Evolutionary conservation across 192 early-diverging fungal species (phyloP).

Genomic region (Thamnidium elegans): DNA sequence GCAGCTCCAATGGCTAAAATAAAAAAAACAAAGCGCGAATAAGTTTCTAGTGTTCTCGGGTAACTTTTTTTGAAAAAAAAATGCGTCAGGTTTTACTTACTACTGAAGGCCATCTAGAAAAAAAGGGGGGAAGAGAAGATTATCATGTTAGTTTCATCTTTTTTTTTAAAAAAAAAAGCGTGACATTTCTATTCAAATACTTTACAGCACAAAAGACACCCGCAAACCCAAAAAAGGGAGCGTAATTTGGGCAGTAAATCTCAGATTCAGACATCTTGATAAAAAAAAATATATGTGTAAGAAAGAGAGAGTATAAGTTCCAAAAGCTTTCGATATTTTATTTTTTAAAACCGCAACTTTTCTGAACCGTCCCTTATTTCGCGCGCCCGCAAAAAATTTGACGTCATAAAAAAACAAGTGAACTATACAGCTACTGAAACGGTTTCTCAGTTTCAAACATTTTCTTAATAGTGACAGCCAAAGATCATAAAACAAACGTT

Average conservation of each 20-base stretch:
- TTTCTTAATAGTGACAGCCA: too few relatives aligned
- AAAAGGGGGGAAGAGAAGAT: neutral
- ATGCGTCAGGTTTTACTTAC: constrained; percentile 16
- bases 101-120: constrained; percentile 30
- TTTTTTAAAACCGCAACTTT: too few relatives aligned
- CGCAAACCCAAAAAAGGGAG: constrained; percentile 94
- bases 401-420: too few relatives aligned
- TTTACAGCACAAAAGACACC: constrained; percentile 86
- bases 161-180: neutral
- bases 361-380: too few relatives aligned
- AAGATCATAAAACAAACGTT: too few relatives aligned
- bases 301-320: too few relatives aligned
- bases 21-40: neutral
- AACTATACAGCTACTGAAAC: too few relatives aligned
- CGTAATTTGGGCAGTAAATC: constrained; percentile 74
- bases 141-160: neutral
- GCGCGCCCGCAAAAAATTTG: too few relatives aligned
- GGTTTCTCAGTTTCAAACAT: too few relatives aligned
- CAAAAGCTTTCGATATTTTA: too few relatives aligned
- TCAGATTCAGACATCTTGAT: constrained; percentile 1
- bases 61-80: neutral
- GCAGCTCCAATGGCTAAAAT: constrained; percentile 82
- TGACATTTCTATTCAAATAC: constrained; percentile 18
- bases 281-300: too few relatives aligned
- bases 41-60: neutral